A percentile compares a stretch with the other conserved stretches of the same genome.
Evolutionary conservation across 2,329 filamentous ascomycete genomes (phyloP).

Genomic region (Fusarium gaditjirri): DNA sequence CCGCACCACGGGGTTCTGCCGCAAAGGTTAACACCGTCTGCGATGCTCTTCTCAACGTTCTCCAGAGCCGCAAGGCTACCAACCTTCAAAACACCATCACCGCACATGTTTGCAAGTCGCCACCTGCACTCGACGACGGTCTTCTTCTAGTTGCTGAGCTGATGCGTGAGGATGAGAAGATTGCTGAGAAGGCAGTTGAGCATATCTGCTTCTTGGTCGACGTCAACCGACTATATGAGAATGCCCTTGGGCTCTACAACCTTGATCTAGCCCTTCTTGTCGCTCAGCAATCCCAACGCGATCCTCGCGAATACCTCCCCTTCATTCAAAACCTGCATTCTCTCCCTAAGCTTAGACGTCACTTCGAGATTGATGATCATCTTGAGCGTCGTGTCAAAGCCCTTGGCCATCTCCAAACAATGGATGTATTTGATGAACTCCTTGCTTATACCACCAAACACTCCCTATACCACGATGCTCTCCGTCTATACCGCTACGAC

Average conservation of each 20-base stretch:
- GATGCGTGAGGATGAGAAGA: constrained; percentile 71
- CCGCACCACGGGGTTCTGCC: constrained; percentile 31
- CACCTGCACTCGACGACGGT: constrained; percentile 89
- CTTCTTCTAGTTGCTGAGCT: constrained; percentile 81
- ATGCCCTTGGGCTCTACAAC: constrained; percentile 90
- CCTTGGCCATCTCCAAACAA: constrained; percentile 76
- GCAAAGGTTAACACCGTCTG: constrained; percentile 89
- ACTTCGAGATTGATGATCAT: constrained; percentile 90
- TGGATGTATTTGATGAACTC: constrained; percentile 81
- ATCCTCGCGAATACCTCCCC: constrained; percentile 93
- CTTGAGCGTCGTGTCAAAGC: constrained; percentile 82
- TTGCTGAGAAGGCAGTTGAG: constrained; percentile 89
- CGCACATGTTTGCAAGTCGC: constrained; percentile 91
- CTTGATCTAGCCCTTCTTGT: constrained; percentile 89
- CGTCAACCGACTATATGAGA: constrained; percentile 89
- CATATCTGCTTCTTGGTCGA: constrained; percentile 98
- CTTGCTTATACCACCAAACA: constrained; percentile 83
- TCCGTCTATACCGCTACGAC: constrained; percentile 88
- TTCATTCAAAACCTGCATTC: constrained; percentile 90
- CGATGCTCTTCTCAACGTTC: constrained; percentile 78
- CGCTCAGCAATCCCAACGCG: constrained; percentile 94
- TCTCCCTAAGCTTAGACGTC: constrained; percentile 74
- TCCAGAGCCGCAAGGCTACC: constrained; percentile 70
- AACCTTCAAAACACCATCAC: constrained; percentile 93
- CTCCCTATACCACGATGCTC: constrained; percentile 78